Percentiles rank a stretch among this genome's conserved stretches.
Evolutionary conservation across 768 basidiomycete genomes (phyloP).

Genomic region (Filobasidium floriforme): DNA sequence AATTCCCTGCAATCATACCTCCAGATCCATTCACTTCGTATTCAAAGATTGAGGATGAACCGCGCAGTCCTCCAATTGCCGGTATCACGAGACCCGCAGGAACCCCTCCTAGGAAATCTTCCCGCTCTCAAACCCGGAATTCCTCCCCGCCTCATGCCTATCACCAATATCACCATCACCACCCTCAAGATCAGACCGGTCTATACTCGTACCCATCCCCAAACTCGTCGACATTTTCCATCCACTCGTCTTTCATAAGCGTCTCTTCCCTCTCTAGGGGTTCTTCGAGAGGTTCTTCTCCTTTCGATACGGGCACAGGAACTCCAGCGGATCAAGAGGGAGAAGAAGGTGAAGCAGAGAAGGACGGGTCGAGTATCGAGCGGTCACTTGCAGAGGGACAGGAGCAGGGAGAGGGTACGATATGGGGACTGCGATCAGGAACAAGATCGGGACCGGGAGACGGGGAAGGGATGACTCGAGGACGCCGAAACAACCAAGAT

Average conservation of each 20-base stretch:
- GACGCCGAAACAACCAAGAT: no score
- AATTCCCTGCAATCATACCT: neutral
- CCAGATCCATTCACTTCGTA: neutral
- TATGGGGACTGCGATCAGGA: no score
- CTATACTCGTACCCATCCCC: neutral
- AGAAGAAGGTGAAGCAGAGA: neutral
- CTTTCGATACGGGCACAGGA: neutral
- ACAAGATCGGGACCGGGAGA: no score
- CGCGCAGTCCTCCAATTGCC: no score
- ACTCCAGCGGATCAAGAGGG: neutral
- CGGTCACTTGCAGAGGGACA: no score
- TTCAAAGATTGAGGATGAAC: neutral
- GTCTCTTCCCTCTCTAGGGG: neutral
- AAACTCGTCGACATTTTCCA: neutral
- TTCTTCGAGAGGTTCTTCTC: constrained; percentile 1
- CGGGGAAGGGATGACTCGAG: no score
- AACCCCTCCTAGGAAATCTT: no score
- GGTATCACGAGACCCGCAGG: no score
- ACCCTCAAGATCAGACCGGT: neutral
- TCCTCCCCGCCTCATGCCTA: neutral
- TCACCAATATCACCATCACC: neutral
- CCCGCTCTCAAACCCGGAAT: no score
- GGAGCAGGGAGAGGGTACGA: no score
- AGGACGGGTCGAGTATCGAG: no score
- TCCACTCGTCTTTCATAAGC: neutral